phyloP scores from a whole-genome alignment of 2,329 filamentous ascomycete genomes.

The Penicillium psychrosexuale region DNA sequence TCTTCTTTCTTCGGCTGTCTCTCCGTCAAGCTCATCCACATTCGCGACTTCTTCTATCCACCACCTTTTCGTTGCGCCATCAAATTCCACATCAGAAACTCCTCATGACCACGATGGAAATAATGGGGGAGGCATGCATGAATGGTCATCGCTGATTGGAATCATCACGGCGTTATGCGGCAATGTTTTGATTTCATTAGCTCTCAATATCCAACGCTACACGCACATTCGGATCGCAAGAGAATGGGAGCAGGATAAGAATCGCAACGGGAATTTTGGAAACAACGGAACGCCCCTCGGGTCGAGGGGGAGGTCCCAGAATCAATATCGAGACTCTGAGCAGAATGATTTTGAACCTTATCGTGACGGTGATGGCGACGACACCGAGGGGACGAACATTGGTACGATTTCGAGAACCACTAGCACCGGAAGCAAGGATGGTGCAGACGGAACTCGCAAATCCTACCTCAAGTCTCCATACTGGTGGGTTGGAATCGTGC shows the following conservation, averaged over 20 bases:
- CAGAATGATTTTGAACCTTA: slow-evolving; percentile 18
- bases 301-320: slow-evolving; percentile 10
- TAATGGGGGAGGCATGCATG: slow-evolving; percentile 21
- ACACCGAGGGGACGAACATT: slow-evolving; percentile 17
- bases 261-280: slow-evolving; percentile 51
- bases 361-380: slow-evolving; percentile 36
- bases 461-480: slow-evolving; percentile 87
- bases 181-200: slow-evolving; percentile 90
- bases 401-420: slow-evolving; percentile 39
- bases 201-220: slow-evolving; percentile 93
- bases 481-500: slow-evolving; percentile 91
- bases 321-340: slow-evolving; percentile 16
- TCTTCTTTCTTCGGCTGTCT: slow-evolving; percentile 23
- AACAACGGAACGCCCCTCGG: slow-evolving; percentile 11
- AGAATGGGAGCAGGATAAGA: slow-evolving; percentile 60
- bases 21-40: slow-evolving; percentile 20
- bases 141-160: slow-evolving; percentile 91
- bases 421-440: slow-evolving; percentile 38
- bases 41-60: slow-evolving; percentile 18
- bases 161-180: slow-evolving; percentile 90
- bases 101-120: slow-evolving; percentile 21
- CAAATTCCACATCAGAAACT: slow-evolving; percentile 15
- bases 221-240: slow-evolving; percentile 81
- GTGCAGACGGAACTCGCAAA: slow-evolving; percentile 50
- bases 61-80: slow-evolving; percentile 8